Evolutionary conservation across 257 asterid genomes (phyloP), one percentile per base, ranked within the genome.

Genomic region (Solanum chmielewskii): DNA sequence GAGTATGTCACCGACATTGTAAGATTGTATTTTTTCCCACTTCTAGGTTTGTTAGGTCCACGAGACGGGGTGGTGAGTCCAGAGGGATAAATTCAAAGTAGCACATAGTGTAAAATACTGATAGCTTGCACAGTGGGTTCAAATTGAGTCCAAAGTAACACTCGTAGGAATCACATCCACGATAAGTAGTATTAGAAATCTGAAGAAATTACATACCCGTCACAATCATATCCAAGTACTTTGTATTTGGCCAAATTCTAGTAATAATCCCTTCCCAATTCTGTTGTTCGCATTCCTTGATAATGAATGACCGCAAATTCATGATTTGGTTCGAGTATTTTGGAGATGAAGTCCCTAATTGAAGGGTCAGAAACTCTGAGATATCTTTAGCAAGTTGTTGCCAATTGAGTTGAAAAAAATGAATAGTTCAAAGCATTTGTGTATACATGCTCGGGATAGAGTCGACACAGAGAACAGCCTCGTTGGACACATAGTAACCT

Each of bases 1-100:
- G 71, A 96, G 96, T 44, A 96, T 89, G 87, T 96, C 98, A 5
- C 98, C 98, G 3, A 96, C 98, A 2, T 93, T 90, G 92, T 96
- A 96, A 96, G 92, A 62, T 96, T 98, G 80, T 96, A 96, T 88
- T 94, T 49, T 91, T 92, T 0, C 98, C 98, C 1, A 92, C 88
- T 27, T 94, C 94, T 52, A 96, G 91, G 31, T 94, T 93, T 0
- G 93, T 96, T 16, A 94, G 71, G 52, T 96, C 95, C 42, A 94
- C 94, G 7, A 92, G 88, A 12, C 59, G 66, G 60, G 92, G 93
- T 4, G 94, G 95, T 37, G 91, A 86, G 37, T 91, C 94, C 25
- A 91, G 97, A 0, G 92, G 95, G 76, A 96, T 87, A 86, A 96
- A 94, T 89, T 96, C 98, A 81, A 93, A 96, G 86, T 94, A 94